phyloP scores from a whole-genome alignment of 345 rosid species.

The Pugionium cornutum region DNA sequence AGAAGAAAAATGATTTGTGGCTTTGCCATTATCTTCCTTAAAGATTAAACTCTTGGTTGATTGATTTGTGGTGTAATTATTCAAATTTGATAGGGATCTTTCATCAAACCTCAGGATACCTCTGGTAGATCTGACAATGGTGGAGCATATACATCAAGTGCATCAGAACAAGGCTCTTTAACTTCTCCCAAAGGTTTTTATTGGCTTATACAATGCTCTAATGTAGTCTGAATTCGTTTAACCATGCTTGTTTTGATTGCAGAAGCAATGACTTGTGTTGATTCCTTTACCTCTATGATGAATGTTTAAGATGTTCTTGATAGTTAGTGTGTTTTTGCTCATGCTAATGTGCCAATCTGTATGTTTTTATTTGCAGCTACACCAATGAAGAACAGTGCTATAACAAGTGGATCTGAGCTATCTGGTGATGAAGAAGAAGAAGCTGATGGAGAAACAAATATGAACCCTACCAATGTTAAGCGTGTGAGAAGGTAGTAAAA shows the following conservation, averaged over 20 bases:
- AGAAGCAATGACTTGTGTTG: not conserved
- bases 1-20: not conserved
- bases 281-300: slow-evolving; percentile 31
- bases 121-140: slow-evolving; percentile 50
- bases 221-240: not conserved
- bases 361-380: slow-evolving; percentile 40
- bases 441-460: slow-evolving; percentile 70
- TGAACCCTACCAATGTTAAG: slow-evolving; percentile 68
- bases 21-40: not conserved
- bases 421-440: slow-evolving; percentile 89
- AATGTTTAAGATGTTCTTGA: slow-evolving; percentile 15
- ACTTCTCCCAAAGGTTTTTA: slow-evolving; percentile 57
- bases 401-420: slow-evolving; percentile 84
- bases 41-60: not conserved
- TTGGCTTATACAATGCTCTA: not conserved
- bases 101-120: slow-evolving; percentile 56
- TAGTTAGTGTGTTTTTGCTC: slow-evolving; percentile 1
- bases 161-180: slow-evolving; percentile 54
- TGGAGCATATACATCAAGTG: slow-evolving; percentile 50
- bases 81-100: slow-evolving; percentile 56
- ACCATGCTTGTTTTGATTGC: not conserved
- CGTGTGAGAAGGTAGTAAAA: slow-evolving; percentile 72
- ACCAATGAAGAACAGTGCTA: slow-evolving; percentile 46
- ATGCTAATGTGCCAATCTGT: slow-evolving; percentile 36
- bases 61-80: slow-evolving; percentile 16